A percentile compares a stretch with the other conserved stretches of the same genome.
Conservation (phyloP, 129 eudicot species). For the Ambrosia trifida region DNA sequence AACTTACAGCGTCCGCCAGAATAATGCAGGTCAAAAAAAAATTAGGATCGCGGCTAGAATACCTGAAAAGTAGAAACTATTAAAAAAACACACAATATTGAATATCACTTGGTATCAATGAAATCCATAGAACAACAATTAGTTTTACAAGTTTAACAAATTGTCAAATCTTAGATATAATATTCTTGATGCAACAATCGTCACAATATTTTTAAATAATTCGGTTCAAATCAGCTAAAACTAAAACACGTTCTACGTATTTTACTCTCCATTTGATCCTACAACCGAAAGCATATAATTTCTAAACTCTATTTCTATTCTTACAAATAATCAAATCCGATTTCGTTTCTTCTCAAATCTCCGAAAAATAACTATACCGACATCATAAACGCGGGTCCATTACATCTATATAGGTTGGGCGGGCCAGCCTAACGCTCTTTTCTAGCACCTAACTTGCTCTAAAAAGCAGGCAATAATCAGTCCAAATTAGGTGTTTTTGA, state of each 20-base stretch:
- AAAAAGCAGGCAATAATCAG: conserved; percentile 1
- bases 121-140: neutral
- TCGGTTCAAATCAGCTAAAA: conserved; percentile 19
- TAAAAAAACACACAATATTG: neutral
- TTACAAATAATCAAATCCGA: neutral
- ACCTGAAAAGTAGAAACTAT: conserved; percentile 37
- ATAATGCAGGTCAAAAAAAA: conserved; percentile 14
- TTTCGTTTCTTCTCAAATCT: neutral
- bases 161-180: conserved; percentile 10
- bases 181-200: neutral
- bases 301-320: neutral
- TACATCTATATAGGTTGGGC: conserved; percentile 7
- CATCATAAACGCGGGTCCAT: neutral
- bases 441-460: conserved; percentile 16
- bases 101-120: neutral
- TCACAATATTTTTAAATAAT: neutral
- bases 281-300: neutral
- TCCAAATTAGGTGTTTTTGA: conserved; percentile 3
- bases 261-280: conserved; percentile 10
- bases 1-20: conserved; percentile 32
- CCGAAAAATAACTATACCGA: conserved; percentile 6
- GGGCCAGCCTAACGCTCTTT: conserved; percentile 15
- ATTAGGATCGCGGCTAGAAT: conserved; percentile 15
- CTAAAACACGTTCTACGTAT: conserved; percentile 1
- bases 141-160: neutral